Evolutionary conservation across 495 filamentous ascomycete genomes (phyloP), one percentile per base, ranked within the genome.

Genomic region (Penicillium robsamsonii): DNA sequence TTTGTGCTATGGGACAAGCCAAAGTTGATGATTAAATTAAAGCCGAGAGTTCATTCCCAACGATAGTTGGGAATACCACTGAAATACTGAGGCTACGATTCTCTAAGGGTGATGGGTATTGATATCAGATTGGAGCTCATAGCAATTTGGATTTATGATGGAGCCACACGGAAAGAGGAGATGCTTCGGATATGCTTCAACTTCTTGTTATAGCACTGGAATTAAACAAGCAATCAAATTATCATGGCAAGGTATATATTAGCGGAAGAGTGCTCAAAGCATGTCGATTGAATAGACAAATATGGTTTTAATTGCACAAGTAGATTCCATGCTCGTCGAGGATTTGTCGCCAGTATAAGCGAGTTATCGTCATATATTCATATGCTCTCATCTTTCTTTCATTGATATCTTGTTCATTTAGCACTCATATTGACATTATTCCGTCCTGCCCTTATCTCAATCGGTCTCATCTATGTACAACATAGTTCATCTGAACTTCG

Each of bases 1-100:
- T 77, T 54, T 53, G 48, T 63, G 17, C 46, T 77, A 15, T 80
- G 79, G 79, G 59, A 75, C 9, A 79, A 78, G 51, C 37, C 37
- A 7, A 58, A 69, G 0, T 52, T 80, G 56, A 70, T 69, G 65
- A 63, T 75, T 10, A 70, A 53, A 20, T 42, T 77, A 41, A 63
- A 41, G 5, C 61, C 59, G 2, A 48, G 51, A 37, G n/a, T 20
- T 9, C 2, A 33, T 15, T 8, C 37, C 27, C 3, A 46, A 30
- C 4, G 43, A 46, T 18, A 46, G 12, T 6, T 17, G 35, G n/a
- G 17, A 17, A 15, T 5, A 38, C n/a, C 35, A 27, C 6, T 27
- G 25, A 27, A 7, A 3, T 27, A 5, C 25, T 27, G 25, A 17
- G 4, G 10, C 11, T 43, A 12, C 12, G 11, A 4, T 24, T 20